Percentiles rank a stretch among this genome's conserved stretches.
These are phyloP conservation scores for Capsicum baccatum DNA, from an alignment of 257 asterid species.

Conservation along the genomic window DNA sequence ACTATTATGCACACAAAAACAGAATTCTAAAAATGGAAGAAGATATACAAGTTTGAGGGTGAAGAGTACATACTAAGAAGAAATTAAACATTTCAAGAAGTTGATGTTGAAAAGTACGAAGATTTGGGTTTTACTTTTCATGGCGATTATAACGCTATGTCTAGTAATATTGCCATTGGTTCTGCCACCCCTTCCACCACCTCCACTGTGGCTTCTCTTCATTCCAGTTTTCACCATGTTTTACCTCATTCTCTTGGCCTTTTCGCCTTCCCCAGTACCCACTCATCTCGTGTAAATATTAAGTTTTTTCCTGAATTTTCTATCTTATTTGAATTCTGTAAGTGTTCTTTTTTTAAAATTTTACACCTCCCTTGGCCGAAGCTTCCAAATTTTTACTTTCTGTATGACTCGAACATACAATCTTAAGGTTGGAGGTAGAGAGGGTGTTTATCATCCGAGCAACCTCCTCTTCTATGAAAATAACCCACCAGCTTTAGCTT, in stretches of 20 bases:
- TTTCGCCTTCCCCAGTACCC: neutral
- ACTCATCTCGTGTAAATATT: neutral
- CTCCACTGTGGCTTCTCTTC: conserved; percentile 5
- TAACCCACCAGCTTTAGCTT: no score
- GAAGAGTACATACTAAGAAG: neutral
- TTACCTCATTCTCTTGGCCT: neutral
- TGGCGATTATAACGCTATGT: neutral
- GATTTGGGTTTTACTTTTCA: neutral
- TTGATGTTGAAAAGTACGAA: neutral
- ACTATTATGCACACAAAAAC: no score
- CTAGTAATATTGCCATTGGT: neutral
- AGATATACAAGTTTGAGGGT: neutral
- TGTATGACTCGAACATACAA: no score
- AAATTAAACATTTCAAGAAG: neutral
- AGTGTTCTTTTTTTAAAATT: no score
- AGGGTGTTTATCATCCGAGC: no score
- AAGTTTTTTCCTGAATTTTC: no score
- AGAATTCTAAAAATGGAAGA: no score
- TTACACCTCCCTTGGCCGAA: no score
- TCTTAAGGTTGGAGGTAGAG: no score
- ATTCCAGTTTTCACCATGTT: conserved; percentile 6
- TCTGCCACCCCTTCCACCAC: conserved; percentile 18
- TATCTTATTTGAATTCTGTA: no score
- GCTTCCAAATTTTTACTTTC: no score
- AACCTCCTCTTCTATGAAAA: no score